phyloP scores from a whole-genome alignment of 768 basidiomycete species.

The Leccinum fibrillosum region DNA sequence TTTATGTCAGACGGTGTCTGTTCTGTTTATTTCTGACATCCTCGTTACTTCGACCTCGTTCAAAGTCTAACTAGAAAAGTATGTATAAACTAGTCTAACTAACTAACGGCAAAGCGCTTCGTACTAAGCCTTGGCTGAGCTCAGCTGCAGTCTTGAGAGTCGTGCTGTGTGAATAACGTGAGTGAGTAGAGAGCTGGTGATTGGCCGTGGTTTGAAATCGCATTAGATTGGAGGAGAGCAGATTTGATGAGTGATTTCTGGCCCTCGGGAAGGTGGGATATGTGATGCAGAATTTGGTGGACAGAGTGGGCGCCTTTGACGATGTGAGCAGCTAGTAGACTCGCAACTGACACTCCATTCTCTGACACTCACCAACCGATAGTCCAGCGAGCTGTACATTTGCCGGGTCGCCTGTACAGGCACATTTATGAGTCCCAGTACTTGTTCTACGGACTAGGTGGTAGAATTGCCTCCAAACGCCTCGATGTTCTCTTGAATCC shows the following conservation, averaged over 20 bases:
- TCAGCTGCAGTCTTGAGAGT: constrained; percentile 49
- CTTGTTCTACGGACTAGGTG: not conserved
- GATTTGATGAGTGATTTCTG: constrained; percentile 61
- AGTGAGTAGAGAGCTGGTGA: not conserved
- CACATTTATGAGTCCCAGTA: not conserved
- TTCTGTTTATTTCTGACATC: too few relatives aligned
- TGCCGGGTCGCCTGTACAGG: constrained; percentile 50
- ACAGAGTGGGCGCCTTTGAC: constrained; percentile 64
- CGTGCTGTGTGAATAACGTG: constrained; percentile 32
- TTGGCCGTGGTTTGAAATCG: constrained; percentile 35
- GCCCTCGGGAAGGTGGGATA: constrained; percentile 56
- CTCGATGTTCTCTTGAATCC: constrained; percentile 65
- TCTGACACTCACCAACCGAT: constrained; percentile 55
- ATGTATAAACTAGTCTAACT: too few relatives aligned
- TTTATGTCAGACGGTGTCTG: too few relatives aligned
- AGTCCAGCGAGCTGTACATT: constrained; percentile 64
- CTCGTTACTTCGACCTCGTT: too few relatives aligned
- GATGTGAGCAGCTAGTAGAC: not conserved
- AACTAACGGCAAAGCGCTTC: constrained; percentile 38
- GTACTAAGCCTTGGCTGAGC: constrained; percentile 49
- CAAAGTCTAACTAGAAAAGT: too few relatives aligned
- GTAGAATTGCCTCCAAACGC: constrained; percentile 59
- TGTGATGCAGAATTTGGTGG: constrained; percentile 71
- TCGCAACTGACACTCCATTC: not conserved
- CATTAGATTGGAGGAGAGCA: constrained; percentile 73